Conservation (phyloP, 2,329 filamentous ascomycete species). For the Aspergillus pseudoterreus region DNA sequence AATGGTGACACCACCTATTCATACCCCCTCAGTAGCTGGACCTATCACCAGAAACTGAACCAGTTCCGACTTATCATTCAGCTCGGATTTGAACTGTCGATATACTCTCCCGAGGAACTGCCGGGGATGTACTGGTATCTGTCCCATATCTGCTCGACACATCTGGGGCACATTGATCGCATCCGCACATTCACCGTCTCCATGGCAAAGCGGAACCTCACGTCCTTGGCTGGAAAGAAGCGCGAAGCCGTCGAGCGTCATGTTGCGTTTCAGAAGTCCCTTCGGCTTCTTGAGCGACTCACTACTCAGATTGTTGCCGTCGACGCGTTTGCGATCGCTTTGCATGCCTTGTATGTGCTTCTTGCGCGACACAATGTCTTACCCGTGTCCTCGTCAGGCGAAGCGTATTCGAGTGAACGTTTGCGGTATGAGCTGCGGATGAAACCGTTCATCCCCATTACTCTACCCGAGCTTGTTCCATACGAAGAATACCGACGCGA, state of each 20-base stretch:
- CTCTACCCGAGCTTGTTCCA: slow-evolving; percentile 63
- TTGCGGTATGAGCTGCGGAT: slow-evolving; percentile 80
- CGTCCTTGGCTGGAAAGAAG: slow-evolving; percentile 12
- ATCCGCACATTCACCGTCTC: slow-evolving; percentile 63
- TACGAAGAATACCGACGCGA: slow-evolving; percentile 58
- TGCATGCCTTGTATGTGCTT: slow-evolving; percentile 61
- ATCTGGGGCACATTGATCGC: slow-evolving; percentile 66
- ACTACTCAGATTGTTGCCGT: slow-evolving; percentile 64
- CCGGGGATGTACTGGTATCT: slow-evolving; percentile 90
- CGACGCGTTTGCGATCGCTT: slow-evolving; percentile 50
- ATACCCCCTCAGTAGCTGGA: slow-evolving; percentile 81
- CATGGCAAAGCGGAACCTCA: slow-evolving; percentile 25
- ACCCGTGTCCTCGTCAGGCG: slow-evolving; percentile 45
- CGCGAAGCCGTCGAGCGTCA: slow-evolving; percentile 23
- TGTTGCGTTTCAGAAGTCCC: slow-evolving; percentile 34
- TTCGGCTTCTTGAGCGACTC: slow-evolving; percentile 56
- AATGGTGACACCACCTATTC: slow-evolving; percentile 58
- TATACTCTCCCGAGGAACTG: slow-evolving; percentile 83
- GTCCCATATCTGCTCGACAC: slow-evolving; percentile 66
- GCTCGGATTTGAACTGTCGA: slow-evolving; percentile 87
- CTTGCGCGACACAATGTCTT: slow-evolving; percentile 56
- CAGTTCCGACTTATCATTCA: slow-evolving; percentile 85
- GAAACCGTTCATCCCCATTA: slow-evolving; percentile 72
- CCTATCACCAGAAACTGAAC: slow-evolving; percentile 82
- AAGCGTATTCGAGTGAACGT: slow-evolving; percentile 63